Base-by-base conservation (phyloP, 108 stramenopile species). In the Fistulifera pelliculosa region DNA sequence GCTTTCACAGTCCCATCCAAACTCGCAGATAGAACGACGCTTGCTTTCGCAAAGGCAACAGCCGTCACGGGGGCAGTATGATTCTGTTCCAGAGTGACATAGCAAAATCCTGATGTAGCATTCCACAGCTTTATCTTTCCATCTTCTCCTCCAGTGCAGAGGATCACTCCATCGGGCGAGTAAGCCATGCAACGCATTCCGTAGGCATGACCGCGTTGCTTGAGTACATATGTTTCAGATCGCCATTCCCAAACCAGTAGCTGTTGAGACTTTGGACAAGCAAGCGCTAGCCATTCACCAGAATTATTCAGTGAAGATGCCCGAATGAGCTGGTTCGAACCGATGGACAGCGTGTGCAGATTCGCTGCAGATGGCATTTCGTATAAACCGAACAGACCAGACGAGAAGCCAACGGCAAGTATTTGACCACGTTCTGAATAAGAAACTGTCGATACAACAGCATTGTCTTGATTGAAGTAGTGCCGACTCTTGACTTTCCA, bases 241-340 rank as follows among this genome's bases (percentile, higher is more conserved):
- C 96, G 68, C 99, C 98, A 99, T 70, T 97, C 99, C 97, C 98
- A 99, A 38, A 97, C 93, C 28, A 96, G 61, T 10, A 99, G 69
- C 72, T 98, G 98, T 38, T 96, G 95, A 0, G 87, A 76, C 14
- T 71, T 62, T 11, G 94, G 94, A 54, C 92, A 93, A 11, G 93
- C 98, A 18, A 99, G 75, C 12, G 96, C 98, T 14, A 99, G 71
- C 97, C 98, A 98, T 38, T 96, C 97, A 0, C 97, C 98, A 7
- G 87, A 80, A 19, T 68, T 45, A 60, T 89, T 94, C 14, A 99
- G 71, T 27, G 87, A 79, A 15, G 87, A 89, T 1, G 84, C 68
- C 10, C 67, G 58, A 21, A 93, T 85, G n/a, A 74, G 61, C 35
- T 83, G 83, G 27, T 77, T 72, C 18, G 81, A 73, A 13, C 78